Conservation (phyloP, 164 flowering plant genomes). For the Vitis labrusca region DNA sequence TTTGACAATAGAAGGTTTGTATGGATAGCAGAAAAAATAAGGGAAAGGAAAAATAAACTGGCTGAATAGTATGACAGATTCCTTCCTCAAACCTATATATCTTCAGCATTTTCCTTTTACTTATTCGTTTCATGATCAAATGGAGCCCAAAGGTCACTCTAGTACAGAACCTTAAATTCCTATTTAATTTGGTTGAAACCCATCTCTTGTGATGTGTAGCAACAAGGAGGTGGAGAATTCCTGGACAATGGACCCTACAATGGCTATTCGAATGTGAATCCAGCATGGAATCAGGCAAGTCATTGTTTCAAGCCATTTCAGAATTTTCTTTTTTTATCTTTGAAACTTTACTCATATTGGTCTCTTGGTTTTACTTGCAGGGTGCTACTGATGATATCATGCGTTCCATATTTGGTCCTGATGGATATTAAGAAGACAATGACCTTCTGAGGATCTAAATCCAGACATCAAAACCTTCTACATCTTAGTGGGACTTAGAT, state of each 20-base stretch:
- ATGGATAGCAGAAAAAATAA: too few species aligned
- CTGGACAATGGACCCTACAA: not conserved
- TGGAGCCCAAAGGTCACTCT: too few species aligned
- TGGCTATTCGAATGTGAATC: not conserved
- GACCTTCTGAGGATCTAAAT: not conserved
- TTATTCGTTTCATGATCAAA: too few species aligned
- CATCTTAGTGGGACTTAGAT: not conserved
- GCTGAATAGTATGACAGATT: too few species aligned
- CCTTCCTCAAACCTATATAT: not conserved
- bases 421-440: not conserved
- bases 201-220: not conserved
- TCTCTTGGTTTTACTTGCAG: not conserved
- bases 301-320: not conserved
- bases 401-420: not conserved
- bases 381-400: not conserved
- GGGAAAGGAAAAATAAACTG: too few species aligned
- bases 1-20: too few species aligned
- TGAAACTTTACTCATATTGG: not conserved
- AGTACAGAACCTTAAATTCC: not conserved
- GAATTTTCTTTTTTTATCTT: not conserved
- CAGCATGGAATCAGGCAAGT: not conserved
- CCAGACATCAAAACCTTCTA: not conserved
- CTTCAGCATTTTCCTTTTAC: too few species aligned
- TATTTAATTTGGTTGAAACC: too few species aligned
- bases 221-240: conserved; percentile 1